phyloP scores from a whole-genome alignment of 2,329 filamentous ascomycete species.

The Neoscytalidium dimidiatum region DNA sequence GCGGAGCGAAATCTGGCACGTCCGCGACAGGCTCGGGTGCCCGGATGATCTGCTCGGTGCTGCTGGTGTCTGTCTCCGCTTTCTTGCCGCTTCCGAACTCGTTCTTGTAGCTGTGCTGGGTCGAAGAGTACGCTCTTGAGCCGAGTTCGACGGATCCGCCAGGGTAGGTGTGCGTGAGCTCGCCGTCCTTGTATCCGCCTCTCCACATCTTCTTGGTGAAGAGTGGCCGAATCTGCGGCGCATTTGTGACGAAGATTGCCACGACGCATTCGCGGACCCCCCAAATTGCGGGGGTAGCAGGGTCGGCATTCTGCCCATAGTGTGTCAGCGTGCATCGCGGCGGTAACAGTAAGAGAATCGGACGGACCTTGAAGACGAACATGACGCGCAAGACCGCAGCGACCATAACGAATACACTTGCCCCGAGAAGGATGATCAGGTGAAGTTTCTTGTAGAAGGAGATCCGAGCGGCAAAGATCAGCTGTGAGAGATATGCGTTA shows the following conservation, averaged over 20 bases:
- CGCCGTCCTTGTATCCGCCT: neutral
- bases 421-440: neutral
- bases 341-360: neutral
- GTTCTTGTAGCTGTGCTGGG: neutral
- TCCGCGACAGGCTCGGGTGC: neutral
- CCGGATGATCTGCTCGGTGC: neutral
- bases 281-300: constrained; percentile 6
- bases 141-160: neutral
- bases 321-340: neutral
- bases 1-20: neutral
- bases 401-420: constrained; percentile 6
- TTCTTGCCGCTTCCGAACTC: neutral
- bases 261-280: constrained; percentile 2
- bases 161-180: neutral
- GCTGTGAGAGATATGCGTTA: too few relatives aligned
- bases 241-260: constrained; percentile 7
- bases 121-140: neutral
- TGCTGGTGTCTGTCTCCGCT: neutral
- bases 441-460: constrained; percentile 3
- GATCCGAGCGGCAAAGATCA: neutral
- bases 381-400: neutral
- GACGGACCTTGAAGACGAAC: constrained; percentile 3
- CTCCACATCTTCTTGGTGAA: constrained; percentile 5
- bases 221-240: neutral
- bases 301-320: neutral